Percentiles rank a stretch among this genome's conserved stretches.
These are phyloP conservation scores for Leishmania braziliensis DNA, from an alignment of 208 protist species.

Conservation along the genomic window DNA sequence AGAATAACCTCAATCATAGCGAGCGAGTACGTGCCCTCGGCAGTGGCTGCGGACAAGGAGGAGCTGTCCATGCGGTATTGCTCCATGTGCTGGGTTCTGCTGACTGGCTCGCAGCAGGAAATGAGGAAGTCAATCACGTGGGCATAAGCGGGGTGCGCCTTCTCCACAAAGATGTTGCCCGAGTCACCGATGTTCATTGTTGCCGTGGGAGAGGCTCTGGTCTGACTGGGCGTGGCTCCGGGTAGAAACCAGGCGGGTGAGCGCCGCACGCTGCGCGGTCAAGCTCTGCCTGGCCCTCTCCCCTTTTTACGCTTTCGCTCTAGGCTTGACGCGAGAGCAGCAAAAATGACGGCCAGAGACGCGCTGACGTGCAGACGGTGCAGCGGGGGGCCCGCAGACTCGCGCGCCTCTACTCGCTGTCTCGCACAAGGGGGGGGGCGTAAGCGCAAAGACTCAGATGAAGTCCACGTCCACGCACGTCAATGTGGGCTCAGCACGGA, in stretches of 20 bases:
- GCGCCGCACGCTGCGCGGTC: not conserved
- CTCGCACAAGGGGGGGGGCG: not conserved
- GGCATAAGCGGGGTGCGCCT: constrained; percentile 70
- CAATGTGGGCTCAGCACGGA: not conserved
- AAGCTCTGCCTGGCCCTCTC: not conserved
- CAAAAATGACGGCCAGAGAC: not conserved
- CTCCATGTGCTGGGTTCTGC: constrained; percentile 77
- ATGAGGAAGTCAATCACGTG: constrained; percentile 84
- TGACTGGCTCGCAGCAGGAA: constrained; percentile 90
- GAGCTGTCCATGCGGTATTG: constrained; percentile 80
- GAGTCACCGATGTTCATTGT: constrained; percentile 67
- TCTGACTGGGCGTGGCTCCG: not conserved
- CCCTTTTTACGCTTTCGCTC: not conserved
- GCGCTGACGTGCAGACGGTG: not conserved
- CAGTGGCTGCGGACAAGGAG: constrained; percentile 82
- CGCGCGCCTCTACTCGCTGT: not conserved
- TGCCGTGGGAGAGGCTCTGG: not conserved
- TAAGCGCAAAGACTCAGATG: not conserved
- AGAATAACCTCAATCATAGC: constrained; percentile 83
- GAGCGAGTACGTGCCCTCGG: constrained; percentile 86
- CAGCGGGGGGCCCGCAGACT: not conserved
- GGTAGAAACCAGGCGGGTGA: not conserved
- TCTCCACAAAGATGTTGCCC: constrained; percentile 78
- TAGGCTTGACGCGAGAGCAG: not conserved
- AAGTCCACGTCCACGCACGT: not conserved